Conservation (phyloP, 805 yeast species). For the Wickerhamiella allomyrinae region DNA sequence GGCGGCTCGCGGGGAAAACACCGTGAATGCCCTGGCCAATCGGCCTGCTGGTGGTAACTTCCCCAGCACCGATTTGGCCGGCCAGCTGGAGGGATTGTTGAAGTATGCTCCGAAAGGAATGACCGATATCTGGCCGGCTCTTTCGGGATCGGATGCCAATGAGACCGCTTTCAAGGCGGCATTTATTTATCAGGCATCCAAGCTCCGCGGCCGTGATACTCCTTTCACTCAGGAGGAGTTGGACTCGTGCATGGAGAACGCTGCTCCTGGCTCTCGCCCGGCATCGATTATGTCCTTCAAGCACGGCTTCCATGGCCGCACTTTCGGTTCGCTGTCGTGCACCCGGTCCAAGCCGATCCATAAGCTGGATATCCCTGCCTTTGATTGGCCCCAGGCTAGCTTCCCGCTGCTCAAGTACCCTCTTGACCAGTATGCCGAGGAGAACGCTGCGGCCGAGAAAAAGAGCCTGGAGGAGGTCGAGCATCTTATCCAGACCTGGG, state of each 20-base stretch:
- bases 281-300: conserved; percentile 75
- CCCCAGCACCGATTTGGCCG: conserved; percentile 46
- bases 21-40: conserved; percentile 60
- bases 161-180: conserved; percentile 85
- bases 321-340: conserved; percentile 80
- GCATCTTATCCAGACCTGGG: conserved; percentile 50
- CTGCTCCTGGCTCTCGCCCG: conserved; percentile 80
- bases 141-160: conserved; percentile 80
- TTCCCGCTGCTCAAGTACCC: conserved; percentile 82
- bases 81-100: conserved; percentile 43
- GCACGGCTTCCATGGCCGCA: conserved; percentile 87
- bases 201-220: conserved; percentile 48
- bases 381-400: conserved; percentile 94
- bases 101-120: conserved; percentile 70
- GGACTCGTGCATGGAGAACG: conserved; percentile 60
- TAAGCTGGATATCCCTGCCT: conserved; percentile 75
- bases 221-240: conserved; percentile 57
- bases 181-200: conserved; percentile 61
- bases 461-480: conserved; percentile 71
- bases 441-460: conserved; percentile 63
- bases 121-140: conserved; percentile 60
- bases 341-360: conserved; percentile 93
- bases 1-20: conserved; percentile 54
- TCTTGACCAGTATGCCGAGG: conserved; percentile 46
- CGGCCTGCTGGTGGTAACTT: conserved; percentile 79